Evolutionary conservation across 2,329 filamentous ascomycete genomes (phyloP).

Genomic region (Botryosphaeria dothidea): DNA sequence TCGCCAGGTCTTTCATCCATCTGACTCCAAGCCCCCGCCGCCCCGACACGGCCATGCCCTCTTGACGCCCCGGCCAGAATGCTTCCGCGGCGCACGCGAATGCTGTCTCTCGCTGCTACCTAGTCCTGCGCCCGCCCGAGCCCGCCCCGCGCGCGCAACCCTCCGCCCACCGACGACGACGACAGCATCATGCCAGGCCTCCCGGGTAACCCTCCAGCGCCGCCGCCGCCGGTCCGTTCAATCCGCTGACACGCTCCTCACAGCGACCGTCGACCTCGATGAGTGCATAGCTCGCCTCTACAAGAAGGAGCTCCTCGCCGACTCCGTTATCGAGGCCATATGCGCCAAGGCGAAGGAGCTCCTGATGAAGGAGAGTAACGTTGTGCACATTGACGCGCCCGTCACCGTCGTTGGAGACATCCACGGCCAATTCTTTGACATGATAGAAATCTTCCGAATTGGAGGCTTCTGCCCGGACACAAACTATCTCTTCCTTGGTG

Average conservation of each 20-base stretch:
- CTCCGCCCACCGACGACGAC: constrained; percentile 21
- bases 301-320: constrained; percentile 93
- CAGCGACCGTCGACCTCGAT: constrained; percentile 95
- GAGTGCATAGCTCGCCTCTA: constrained; percentile 97
- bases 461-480: constrained; percentile 96
- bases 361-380: constrained; percentile 99
- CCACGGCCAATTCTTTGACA: constrained; percentile 97
- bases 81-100: constrained; percentile 12
- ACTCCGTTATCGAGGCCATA: constrained; percentile 98
- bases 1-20: neutral
- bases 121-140: constrained; percentile 30
- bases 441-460: constrained; percentile 99
- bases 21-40: neutral
- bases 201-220: constrained; percentile 40
- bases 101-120: constrained; percentile 16
- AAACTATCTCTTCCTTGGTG: constrained; percentile 96
- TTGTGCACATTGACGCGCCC: constrained; percentile 92
- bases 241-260: neutral
- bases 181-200: constrained; percentile 52
- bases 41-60: constrained; percentile 3
- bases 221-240: neutral
- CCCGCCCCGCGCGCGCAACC: constrained; percentile 31
- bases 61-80: constrained; percentile 13
- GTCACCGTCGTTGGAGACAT: constrained; percentile 98
- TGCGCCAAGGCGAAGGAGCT: constrained; percentile 99